These are phyloP conservation scores for Artemisia argyi DNA, from an alignment of 129 eudicot genomes.

Conservation along the genomic window DNA sequence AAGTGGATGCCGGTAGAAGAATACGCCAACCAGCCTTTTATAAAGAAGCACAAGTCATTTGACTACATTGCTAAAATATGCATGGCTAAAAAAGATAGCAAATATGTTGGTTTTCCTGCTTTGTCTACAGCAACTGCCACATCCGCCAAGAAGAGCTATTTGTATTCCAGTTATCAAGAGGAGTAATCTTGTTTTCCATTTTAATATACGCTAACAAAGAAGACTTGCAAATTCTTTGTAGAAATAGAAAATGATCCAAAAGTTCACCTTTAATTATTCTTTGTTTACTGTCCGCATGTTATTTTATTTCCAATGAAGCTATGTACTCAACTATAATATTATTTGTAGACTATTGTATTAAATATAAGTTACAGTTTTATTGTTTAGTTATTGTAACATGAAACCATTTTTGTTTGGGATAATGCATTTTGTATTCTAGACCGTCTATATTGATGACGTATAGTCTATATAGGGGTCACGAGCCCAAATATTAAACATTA, in stretches of 20 bases:
- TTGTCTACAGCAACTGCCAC: conserved; percentile 32
- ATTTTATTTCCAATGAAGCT: not conserved
- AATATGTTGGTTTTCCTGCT: conserved; percentile 52
- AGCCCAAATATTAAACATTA: no score
- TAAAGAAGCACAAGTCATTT: conserved; percentile 37
- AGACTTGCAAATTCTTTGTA: not conserved
- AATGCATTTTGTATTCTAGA: no score
- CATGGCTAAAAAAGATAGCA: conserved; percentile 41
- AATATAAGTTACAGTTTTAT: no score
- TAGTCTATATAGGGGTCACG: no score
- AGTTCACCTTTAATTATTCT: not conserved
- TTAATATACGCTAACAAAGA: not conserved
- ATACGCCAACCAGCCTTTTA: conserved; percentile 50
- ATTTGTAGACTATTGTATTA: no score
- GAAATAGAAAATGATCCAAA: not conserved
- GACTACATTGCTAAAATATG: conserved; percentile 47
- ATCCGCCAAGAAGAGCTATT: conserved; percentile 36
- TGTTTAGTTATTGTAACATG: no score
- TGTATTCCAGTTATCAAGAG: conserved; percentile 33
- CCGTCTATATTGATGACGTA: no score
- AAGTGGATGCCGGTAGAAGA: conserved; percentile 67
- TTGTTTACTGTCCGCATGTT: no score
- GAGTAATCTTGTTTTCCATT: conserved; percentile 7
- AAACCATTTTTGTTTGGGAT: no score
- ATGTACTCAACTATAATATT: not conserved